Conservation (phyloP, 2,329 filamentous ascomycete genomes). For the Monosporascus sp. region DNA sequence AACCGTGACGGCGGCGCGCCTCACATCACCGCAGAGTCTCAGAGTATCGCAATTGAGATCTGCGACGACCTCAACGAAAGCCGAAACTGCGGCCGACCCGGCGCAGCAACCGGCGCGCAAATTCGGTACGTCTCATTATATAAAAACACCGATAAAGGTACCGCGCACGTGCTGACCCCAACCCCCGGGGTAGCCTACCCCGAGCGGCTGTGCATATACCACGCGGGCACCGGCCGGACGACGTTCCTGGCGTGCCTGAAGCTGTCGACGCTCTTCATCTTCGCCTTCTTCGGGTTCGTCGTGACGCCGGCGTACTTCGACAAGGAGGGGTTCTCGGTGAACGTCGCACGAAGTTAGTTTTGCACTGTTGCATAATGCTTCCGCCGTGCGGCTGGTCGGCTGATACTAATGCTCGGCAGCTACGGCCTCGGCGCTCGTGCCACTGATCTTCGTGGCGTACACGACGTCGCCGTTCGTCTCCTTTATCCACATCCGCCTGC, state of each 20-base stretch:
- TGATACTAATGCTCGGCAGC: constrained; percentile 34
- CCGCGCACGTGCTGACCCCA: no score
- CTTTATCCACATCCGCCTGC: constrained; percentile 65
- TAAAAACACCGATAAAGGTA: neutral
- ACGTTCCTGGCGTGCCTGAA: constrained; percentile 67
- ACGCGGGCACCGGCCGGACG: constrained; percentile 63
- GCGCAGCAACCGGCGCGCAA: constrained; percentile 3
- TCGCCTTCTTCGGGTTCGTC: constrained; percentile 60
- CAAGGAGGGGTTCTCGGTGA: constrained; percentile 25
- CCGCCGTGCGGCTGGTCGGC: neutral
- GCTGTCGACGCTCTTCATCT: constrained; percentile 64
- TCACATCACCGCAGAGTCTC: constrained; percentile 3
- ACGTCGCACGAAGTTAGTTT: constrained; percentile 17
- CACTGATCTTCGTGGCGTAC: constrained; percentile 59
- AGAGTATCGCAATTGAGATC: constrained; percentile 8
- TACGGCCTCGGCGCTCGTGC: constrained; percentile 55
- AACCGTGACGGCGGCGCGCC: constrained; percentile 1
- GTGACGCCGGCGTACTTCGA: constrained; percentile 55
- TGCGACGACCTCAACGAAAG: constrained; percentile 14
- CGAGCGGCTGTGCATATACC: constrained; percentile 64
- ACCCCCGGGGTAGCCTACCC: constrained; percentile 25
- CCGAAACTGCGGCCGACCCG: constrained; percentile 1
- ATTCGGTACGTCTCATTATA: constrained; percentile 8
- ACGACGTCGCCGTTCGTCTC: constrained; percentile 67
- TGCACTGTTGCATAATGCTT: neutral